Evolutionary conservation across 2,329 filamentous ascomycete species (phyloP), one percentile per base, ranked within the genome.

Genomic region (Phialophora tarda): DNA sequence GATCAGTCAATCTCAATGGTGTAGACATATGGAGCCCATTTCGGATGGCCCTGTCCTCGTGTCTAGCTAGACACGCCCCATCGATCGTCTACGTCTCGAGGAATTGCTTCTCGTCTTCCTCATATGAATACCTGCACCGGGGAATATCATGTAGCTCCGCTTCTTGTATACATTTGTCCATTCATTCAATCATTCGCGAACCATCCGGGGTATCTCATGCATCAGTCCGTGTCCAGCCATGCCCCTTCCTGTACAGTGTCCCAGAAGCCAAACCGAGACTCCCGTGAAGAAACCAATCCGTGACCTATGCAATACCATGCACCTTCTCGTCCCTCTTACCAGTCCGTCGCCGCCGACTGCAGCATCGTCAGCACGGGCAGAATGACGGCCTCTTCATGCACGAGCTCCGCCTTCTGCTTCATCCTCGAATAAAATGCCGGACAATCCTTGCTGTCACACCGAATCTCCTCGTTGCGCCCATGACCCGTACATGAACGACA

Each of bases 361-460:
- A 82, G 71, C 7, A 76, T 50, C 23, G 75, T 73, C 38, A 79
- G 69, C 1, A 80, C 75, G 48, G 80, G 79, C 26, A 71, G 74
- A 63, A 82, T 65, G 17, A 75, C 71, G 11, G 76, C 76, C 70
- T 71, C 75, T 3, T 75, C 76, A 71, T 78, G 77, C 24, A 72
- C 76, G 73, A 77, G 76, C 69, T 76, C 71, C 23, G 78, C 74
- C 56, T 71, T 68, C 64, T 78, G 75, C 64, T 79, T 75, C 4
- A 75, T 79, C 47, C 80, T 72, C 3, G 78, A 77, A 78, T 96
- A 98, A 72, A 96, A 98, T 0, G 97, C 92, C 0, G 93, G 91
- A 75, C 95, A 99, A 78, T 97, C 94, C 76, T 91, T 88, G 77
- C 91, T 96, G 75, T 97, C 92, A 75, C 95, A 99, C 48, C 79